Conservation (phyloP, 108 stramenopile genomes). For the Cyclotella choctawhatcheeana region DNA sequence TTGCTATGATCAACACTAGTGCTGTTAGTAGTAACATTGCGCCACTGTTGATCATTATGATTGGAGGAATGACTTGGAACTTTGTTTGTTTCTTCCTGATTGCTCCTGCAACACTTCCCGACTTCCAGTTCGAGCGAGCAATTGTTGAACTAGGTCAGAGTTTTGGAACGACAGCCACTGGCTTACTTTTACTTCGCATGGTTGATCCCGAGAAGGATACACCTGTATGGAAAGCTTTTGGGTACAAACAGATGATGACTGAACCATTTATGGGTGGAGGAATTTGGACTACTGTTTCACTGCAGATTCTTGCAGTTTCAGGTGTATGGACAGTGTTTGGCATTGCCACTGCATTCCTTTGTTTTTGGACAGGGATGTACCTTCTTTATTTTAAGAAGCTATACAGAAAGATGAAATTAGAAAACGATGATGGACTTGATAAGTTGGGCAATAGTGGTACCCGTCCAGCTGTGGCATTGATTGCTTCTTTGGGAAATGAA, state of each 20-base stretch:
- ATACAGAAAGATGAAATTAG: not conserved
- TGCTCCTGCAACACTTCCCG: not conserved
- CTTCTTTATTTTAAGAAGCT: conserved; percentile 8
- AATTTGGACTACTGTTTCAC: conserved; percentile 1
- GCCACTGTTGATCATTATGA: not conserved
- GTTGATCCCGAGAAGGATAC: conserved; percentile 6
- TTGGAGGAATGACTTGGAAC: conserved; percentile 7
- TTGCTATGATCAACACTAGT: not conserved
- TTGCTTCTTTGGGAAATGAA: no score
- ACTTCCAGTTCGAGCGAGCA: not conserved
- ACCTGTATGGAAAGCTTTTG: conserved; percentile 6
- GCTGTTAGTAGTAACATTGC: conserved; percentile 9
- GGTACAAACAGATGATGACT: conserved; percentile 12
- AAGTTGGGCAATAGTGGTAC: no score
- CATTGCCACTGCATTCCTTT: not conserved
- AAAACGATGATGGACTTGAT: not conserved
- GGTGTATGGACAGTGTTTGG: conserved; percentile 8
- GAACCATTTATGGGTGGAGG: conserved; percentile 6
- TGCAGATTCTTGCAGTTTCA: not conserved
- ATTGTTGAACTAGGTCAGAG: not conserved
- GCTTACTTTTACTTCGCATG: conserved; percentile 3
- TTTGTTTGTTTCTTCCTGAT: not conserved
- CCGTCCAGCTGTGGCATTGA: not conserved
- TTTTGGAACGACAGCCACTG: not conserved
- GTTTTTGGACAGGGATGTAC: conserved; percentile 7